Percentiles rank a stretch among this genome's conserved stretches.
Conservation (phyloP, 306 rosid genomes). For the Prunus mongolica region DNA sequence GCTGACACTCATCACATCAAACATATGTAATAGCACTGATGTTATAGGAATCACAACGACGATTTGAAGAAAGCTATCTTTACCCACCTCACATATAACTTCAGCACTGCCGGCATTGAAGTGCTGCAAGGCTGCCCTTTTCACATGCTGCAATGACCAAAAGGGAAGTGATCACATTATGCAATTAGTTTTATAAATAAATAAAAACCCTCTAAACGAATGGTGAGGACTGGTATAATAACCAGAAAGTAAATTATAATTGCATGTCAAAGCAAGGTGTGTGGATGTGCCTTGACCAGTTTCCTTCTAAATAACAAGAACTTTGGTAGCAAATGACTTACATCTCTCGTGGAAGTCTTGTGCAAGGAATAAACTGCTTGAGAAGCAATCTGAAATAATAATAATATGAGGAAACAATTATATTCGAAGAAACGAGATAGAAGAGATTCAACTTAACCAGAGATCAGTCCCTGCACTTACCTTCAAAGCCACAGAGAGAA, state of each 20-base stretch:
- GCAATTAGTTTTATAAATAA: background rate
- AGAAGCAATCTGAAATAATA: constrained; percentile 64
- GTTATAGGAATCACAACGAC: background rate
- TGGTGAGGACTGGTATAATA: background rate
- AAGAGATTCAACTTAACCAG: background rate
- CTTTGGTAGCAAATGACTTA: constrained; percentile 35
- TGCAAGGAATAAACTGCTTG: constrained; percentile 91
- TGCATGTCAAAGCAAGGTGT: background rate
- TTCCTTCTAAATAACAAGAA: constrained; percentile 2
- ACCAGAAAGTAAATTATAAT: background rate
- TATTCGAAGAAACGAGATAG: background rate
- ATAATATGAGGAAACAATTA: constrained; percentile 14
- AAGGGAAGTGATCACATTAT: constrained; percentile 1
- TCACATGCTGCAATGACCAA: constrained; percentile 69
- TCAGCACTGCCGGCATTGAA: constrained; percentile 77
- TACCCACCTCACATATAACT: constrained; percentile 77
- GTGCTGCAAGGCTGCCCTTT: constrained; percentile 63
- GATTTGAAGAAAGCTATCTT: background rate
- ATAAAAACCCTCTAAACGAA: background rate
- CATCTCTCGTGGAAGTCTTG: constrained; percentile 89
- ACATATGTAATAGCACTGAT: background rate
- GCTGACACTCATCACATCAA: background rate
- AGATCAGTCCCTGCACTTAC: constrained; percentile 33
- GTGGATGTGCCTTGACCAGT: background rate
- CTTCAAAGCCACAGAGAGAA: constrained; percentile 72